These are phyloP conservation scores for Lodderomyces jiufengensis DNA, from an alignment of 1,139 yeast genomes.

Conservation along the genomic window DNA sequence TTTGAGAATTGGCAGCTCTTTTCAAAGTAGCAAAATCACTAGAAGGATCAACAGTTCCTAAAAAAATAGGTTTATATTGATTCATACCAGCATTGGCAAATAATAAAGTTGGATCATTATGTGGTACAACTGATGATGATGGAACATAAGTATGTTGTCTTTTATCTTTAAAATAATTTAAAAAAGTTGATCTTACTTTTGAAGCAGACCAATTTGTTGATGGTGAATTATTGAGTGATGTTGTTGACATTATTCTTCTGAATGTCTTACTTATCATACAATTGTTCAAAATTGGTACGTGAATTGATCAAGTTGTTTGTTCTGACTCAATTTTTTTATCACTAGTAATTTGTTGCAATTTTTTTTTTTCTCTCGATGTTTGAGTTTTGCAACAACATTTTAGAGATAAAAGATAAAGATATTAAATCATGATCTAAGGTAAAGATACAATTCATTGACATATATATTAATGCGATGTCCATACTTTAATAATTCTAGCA, in stretches of 20 bases:
- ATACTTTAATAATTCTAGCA: too few relatives aligned
- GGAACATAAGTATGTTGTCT: constrained; percentile 78
- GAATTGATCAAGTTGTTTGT: background rate
- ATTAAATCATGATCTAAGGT: too few relatives aligned
- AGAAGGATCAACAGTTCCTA: constrained; percentile 95
- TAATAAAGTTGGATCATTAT: constrained; percentile 92
- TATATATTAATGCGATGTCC: too few relatives aligned
- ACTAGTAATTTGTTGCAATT: background rate
- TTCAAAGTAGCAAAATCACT: constrained; percentile 80
- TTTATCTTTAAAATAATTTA: constrained; percentile 68
- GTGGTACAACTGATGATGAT: constrained; percentile 93
- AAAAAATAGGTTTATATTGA: constrained; percentile 93
- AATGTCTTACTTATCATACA: constrained; percentile 7
- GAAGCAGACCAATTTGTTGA: constrained; percentile 57
- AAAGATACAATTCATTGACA: too few relatives aligned
- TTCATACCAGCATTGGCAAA: constrained; percentile 99
- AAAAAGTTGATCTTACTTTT: constrained; percentile 81
- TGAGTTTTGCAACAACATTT: background rate
- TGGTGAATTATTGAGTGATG: background rate
- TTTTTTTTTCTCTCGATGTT: background rate
- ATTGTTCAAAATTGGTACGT: background rate
- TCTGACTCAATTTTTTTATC: constrained; percentile 1
- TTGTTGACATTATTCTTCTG: constrained; percentile 12
- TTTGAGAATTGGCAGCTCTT: constrained; percentile 93
- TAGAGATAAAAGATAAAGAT: too few relatives aligned